Base-by-base conservation (phyloP, 345 rosid genomes). In the Eucalyptus tenuipes region DNA sequence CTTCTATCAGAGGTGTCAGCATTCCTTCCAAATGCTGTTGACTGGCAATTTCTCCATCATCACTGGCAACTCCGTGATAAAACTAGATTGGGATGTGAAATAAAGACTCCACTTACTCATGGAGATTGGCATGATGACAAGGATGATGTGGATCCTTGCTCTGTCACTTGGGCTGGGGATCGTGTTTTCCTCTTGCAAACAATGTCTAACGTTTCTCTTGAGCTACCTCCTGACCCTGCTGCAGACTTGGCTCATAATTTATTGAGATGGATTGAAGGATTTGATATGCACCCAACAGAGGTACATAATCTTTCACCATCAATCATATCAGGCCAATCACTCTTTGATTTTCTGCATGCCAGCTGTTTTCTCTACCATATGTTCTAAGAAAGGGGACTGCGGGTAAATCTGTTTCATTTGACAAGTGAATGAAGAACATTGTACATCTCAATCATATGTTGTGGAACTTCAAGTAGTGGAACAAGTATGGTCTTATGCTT, bases 1-100 rank as follows among this genome's bases (percentile, higher is more conserved):
- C 99, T 98, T 92, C 94, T 98, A n/a, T 95, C 99, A 40, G 99
- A 96, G 94, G 95, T 97, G 89, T 97, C 99, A 29, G 90, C 90
- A 71, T 93, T 90, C 90, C 96, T 97, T 88, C 89, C 97, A 86
- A 94, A 93, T 90, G 92, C 98, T 68, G 93, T 94, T 89, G 97
- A 95, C 47, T 98, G 99, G 99, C 97, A 96, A 88, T 97, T 98
- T 90, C 99, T 98, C 88, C 96, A 93, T 92, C 98, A 96, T 92
- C 97, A 95, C 85, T 98, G 98, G 98, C 93, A 92, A 91, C 93
- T 98, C 88, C 96, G 96, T 89, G 99, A 96, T 88, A 94, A 94
- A 89, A 90, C 92, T 93, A 95, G 93, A 24, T 88, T 75, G 48
- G 92, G 88, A 89, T 92, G 90, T 89, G 91, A 88, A 86, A 82